A percentile compares a stretch with the other conserved stretches of the same genome.
Conservation (phyloP, 768 basidiomycete genomes). For the Suillus alpinus region DNA sequence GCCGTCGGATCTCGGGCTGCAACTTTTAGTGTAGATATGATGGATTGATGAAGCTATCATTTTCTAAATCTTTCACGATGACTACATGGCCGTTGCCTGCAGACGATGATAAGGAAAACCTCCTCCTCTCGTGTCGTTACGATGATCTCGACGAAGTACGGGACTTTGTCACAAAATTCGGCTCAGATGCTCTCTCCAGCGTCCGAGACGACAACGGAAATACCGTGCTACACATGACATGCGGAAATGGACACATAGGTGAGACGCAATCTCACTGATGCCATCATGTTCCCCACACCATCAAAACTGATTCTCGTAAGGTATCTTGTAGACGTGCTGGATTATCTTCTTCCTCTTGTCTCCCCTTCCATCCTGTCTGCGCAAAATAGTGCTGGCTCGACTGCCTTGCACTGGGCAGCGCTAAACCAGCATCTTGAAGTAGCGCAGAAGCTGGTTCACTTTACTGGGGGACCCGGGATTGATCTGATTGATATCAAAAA, state of each 20-base stretch:
- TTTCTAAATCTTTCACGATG: conserved; percentile 6
- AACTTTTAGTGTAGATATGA: neutral
- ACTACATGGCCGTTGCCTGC: conserved; percentile 25
- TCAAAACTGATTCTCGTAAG: conserved; percentile 44
- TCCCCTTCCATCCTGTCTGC: conserved; percentile 52
- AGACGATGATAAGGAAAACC: conserved; percentile 62
- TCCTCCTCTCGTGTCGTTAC: conserved; percentile 83
- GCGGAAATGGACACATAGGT: conserved; percentile 90
- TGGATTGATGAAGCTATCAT: neutral
- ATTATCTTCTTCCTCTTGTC: conserved; percentile 65
- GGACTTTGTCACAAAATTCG: conserved; percentile 59
- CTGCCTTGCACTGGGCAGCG: conserved; percentile 89
- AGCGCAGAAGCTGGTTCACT: conserved; percentile 57
- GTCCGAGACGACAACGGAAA: conserved; percentile 77
- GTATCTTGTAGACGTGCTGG: conserved; percentile 62
- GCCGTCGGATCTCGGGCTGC: neutral
- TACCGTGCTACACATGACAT: conserved; percentile 80
- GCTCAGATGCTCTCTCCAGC: conserved; percentile 42
- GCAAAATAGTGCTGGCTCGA: conserved; percentile 73
- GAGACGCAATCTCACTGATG: conserved; percentile 18
- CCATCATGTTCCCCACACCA: conserved; percentile 6
- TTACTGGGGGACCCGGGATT: conserved; percentile 55
- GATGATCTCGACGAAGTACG: conserved; percentile 82
- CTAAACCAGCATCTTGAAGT: conserved; percentile 74
- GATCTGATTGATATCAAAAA: conserved; percentile 79